phyloP scores from a whole-genome alignment of 306 rosid genomes.

The Malus sylvestris region DNA sequence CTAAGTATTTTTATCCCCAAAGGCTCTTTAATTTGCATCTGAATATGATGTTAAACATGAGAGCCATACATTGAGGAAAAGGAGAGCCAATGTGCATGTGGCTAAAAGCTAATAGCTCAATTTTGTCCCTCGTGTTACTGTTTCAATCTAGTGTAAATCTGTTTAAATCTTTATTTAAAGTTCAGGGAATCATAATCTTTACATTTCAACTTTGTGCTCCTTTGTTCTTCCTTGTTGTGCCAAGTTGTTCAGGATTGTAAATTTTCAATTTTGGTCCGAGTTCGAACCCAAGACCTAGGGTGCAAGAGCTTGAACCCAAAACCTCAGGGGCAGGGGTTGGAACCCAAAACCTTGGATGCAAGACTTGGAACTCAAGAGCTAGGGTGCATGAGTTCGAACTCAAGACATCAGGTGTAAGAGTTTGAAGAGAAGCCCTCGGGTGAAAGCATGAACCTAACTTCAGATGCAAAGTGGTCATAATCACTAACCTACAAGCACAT shows the following conservation, averaged over 20 bases:
- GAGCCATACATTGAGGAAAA: not conserved
- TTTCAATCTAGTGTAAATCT: too few species aligned
- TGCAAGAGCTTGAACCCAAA: too few species aligned
- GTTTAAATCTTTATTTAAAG: not conserved
- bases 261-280: too few species aligned
- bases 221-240: too few species aligned
- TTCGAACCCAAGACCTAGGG: too few species aligned
- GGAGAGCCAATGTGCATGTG: not conserved
- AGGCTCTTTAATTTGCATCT: not conserved
- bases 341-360: too few species aligned
- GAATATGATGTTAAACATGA: not conserved
- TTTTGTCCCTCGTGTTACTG: not conserved
- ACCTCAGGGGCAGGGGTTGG: too few species aligned
- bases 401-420: not conserved
- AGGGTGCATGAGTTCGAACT: too few species aligned
- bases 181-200: not conserved
- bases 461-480: not conserved
- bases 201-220: not conserved
- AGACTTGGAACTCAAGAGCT: not conserved
- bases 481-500: not conserved
- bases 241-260: not conserved
- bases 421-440: not conserved
- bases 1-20: not conserved
- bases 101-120: not conserved
- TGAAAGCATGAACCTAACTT: not conserved